Conservation (phyloP, 23 red algal species). For the Cyanidiococcus yangmingshanensis region DNA sequence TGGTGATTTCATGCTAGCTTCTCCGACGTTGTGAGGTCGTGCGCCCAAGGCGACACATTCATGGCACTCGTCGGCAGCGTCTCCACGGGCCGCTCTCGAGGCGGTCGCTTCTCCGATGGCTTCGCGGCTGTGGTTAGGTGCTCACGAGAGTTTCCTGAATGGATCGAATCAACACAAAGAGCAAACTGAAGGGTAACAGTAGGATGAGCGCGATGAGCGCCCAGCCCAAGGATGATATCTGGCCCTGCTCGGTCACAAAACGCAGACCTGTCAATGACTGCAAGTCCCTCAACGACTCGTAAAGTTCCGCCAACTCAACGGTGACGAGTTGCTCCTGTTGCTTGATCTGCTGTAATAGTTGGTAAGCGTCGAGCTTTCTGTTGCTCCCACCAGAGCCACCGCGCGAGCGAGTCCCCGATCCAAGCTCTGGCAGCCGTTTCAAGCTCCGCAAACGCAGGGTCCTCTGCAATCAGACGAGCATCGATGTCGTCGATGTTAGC, state of each 20-base stretch:
- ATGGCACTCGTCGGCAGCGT: too few species aligned
- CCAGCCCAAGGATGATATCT: not conserved
- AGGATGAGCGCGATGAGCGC: not conserved
- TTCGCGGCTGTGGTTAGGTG: too few species aligned
- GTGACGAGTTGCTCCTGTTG: not conserved
- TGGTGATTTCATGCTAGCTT: too few species aligned
- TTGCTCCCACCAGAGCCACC: slow-evolving; percentile 9
- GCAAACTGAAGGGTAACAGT: not conserved
- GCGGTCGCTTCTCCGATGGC: too few species aligned
- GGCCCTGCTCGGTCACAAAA: not conserved
- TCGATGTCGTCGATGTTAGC: not conserved
- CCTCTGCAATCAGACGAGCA: not conserved
- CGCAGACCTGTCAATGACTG: not conserved
- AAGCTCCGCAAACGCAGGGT: slow-evolving; percentile 4
- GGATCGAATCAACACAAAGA: not conserved
- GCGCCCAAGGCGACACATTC: too few species aligned
- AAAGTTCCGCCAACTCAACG: not conserved
- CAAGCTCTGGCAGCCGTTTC: not conserved
- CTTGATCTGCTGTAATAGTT: not conserved
- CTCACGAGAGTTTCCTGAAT: not conserved
- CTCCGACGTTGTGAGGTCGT: too few species aligned
- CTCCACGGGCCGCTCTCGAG: too few species aligned
- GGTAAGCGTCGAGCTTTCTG: not conserved
- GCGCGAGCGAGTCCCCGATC: slow-evolving; percentile 4
- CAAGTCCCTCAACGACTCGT: not conserved